Evolutionary conservation across 2,329 filamentous ascomycete species (phyloP), one percentile per base, ranked within the genome.

Genomic region (Fusarium chlamydosporum): DNA sequence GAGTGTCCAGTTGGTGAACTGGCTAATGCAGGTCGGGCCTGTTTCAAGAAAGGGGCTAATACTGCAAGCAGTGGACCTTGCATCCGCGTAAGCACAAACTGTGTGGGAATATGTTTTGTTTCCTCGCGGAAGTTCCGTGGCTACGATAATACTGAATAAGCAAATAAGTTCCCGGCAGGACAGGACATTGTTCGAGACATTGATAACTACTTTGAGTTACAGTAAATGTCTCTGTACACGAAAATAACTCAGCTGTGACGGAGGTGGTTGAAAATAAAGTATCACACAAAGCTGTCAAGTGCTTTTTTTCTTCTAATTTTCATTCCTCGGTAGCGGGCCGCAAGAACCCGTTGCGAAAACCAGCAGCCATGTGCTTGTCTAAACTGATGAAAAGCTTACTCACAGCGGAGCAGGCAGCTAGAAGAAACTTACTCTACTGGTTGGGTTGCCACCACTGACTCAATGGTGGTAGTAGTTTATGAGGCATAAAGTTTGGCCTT

Each of bases 21-120:
- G 41, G 38, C 67, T 73, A 73, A 73, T 72, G 72, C 70, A 73
- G 51, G 59, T 61, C 35, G 65, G 56, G 12, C 50, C 61, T 71
- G 69, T 72, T 74, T 72, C 69, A 72, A 52, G 42, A 54, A 63
- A 45, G 56, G 43, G 48, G 50, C 48, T 55, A 53, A 18, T 23
- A 23, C 23, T 23, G 23, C n/a, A 27, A 23, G 35, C 12, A 31
- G 56, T 63, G 38, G 50, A 40, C 16, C 53, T 55, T 53, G 33
- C 16, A 23, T 12, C 20, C 43, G 23, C 34, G 33, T 34, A n/a
- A 31, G 45, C 13, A 37, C 31, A 58, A 27, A n/a, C 29, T 48
- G 54, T 59, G 67, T 56, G 62, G 69, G 42, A 70, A 57, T 66
- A 58, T 62, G 51, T 58, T 66, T 61, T 62, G 51, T 58, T 64